phyloP scores from a whole-genome alignment of 768 basidiomycete genomes.

The Daedaleopsis sinensis region DNA sequence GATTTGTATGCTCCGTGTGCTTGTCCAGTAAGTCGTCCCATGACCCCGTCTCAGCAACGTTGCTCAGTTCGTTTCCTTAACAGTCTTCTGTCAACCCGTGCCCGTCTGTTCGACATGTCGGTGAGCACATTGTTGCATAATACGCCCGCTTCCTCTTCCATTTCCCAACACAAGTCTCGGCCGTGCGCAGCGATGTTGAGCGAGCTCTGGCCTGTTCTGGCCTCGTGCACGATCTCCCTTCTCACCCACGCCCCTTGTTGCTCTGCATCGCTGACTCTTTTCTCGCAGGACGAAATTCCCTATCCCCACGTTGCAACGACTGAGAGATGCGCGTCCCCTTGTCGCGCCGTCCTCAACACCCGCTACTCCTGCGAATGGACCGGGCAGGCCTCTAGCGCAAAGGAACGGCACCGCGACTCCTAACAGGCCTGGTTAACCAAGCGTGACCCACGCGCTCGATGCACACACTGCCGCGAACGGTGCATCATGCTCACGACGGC shows the following conservation, averaged over 20 bases:
- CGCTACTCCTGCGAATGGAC: neutral
- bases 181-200: neutral
- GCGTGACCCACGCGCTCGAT: neutral
- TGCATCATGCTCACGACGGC: neutral
- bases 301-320: constrained; percentile 84
- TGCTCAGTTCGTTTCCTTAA: neutral
- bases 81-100: constrained; percentile 93
- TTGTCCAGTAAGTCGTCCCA: constrained; percentile 74
- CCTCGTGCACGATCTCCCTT: constrained; percentile 5
- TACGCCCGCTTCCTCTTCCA: neutral
- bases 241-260: neutral
- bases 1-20: constrained; percentile 99
- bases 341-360: constrained; percentile 14
- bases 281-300: constrained; percentile 86
- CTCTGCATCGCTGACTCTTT: neutral
- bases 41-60: neutral
- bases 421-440: constrained; percentile 12
- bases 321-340: constrained; percentile 55
- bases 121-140: constrained; percentile 45
- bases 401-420: constrained; percentile 14
- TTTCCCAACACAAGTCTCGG: neutral
- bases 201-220: constrained; percentile 11
- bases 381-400: constrained; percentile 5
- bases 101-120: constrained; percentile 95
- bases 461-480: neutral